Evolutionary conservation across 2,329 filamentous ascomycete species (phyloP), one percentile per base, ranked within the genome.

Genomic region (Aspergillus pseudonomiae): DNA sequence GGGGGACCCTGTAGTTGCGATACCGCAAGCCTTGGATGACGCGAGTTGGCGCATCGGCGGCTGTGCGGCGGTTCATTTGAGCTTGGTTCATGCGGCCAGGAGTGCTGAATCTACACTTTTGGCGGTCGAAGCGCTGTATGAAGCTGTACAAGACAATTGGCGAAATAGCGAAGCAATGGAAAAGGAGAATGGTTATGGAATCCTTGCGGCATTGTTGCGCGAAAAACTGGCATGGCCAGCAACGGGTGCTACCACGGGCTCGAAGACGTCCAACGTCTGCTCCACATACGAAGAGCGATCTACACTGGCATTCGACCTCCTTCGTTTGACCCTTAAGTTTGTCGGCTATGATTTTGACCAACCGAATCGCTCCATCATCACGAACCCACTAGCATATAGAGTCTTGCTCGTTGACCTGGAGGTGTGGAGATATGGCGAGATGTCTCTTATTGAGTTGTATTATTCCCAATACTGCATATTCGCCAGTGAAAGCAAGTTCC

Each of bases 141-240:
- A 91, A 67, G 92, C 92, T 64, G 91, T 97, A 57, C 90, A 91
- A 68, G 90, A 91, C 67, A 98, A 91, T 74, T 99, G 96, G 95
- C 88, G 95, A 67, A 98, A 98, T 69, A 98, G 95, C 69, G 96
- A 99, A 76, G 94, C 95, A 30, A 97, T 99, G 91, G 95, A 99
- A 77, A 89, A 92, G 71, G 93, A 96, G 64, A 95, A 96, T 69
- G 96, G 94, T 0, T 99, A 97, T 74, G 91, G 92, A 30, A 91
- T 98, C 41, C 81, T 99, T 57, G 91, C 91, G 46, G 88, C 93
- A 77, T 84, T 98, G 21, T 80, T 99, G 28, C 89, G 93, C 60
- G 91, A 92, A 60, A 97, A 97, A 75, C 83, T 97, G 56, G 80
- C 77, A 26, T 74, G 76, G 63, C 67, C 73, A 2, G 62, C 70